A percentile compares a stretch with the other conserved stretches of the same genome.
Conservation (phyloP, 495 filamentous ascomycete species). For the Staphylotrichum longicolle region DNA sequence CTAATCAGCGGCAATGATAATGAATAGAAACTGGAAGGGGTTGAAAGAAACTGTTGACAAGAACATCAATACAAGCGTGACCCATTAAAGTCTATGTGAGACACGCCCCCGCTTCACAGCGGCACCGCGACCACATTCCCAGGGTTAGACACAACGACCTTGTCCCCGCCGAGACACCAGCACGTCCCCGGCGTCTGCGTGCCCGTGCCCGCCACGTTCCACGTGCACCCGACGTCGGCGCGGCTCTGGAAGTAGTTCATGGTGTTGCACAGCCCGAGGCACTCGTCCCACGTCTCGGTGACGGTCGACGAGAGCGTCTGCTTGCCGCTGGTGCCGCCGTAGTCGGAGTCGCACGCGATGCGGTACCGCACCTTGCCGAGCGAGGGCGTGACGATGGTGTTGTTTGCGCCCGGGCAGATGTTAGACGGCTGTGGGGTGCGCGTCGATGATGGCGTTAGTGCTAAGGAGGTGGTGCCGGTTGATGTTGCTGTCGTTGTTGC, state of each 20-base stretch:
- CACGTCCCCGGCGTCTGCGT: slow-evolving; percentile 8
- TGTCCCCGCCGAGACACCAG: slow-evolving; percentile 7
- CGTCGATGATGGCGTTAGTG: neutral
- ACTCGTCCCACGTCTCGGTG: neutral
- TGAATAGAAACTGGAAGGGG: no score
- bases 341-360: slow-evolving; percentile 7
- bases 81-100: no score
- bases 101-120: neutral
- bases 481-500: neutral
- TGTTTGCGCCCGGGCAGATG: slow-evolving; percentile 7
- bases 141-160: neutral
- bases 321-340: neutral
- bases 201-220: slow-evolving; percentile 5
- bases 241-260: slow-evolving; percentile 11
- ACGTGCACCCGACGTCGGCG: slow-evolving; percentile 1
- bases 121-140: neutral
- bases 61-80: no score
- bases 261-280: neutral
- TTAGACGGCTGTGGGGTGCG: neutral
- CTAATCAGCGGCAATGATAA: no score
- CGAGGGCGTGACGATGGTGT: neutral
- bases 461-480: neutral
- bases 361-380: slow-evolving; percentile 2
- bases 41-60: no score
- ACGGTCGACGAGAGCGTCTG: neutral